Base-by-base conservation (phyloP, 2,329 filamentous ascomycete species). In the Colletotrichum abscissum region DNA sequence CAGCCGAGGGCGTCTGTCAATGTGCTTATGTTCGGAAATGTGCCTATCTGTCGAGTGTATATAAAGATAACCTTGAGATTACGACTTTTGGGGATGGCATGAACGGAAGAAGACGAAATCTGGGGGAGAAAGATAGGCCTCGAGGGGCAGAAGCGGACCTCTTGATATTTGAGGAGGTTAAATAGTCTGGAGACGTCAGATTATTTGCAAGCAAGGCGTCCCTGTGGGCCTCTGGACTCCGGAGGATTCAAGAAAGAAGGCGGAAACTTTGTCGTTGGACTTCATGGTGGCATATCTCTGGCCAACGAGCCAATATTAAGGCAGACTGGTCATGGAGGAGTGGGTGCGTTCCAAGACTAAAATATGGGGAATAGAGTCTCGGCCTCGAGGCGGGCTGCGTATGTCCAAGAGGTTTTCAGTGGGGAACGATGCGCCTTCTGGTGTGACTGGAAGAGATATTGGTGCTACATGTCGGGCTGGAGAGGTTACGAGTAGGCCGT, bases 261-360 rank as follows among this genome's bases (percentile, higher is more conserved):
- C 46, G 22, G 22, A 14, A n/a, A 9, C 16, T 57, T 54, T 62
- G 11, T 28, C 19, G 2, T n/a, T 26, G 11, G 7, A 57, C 19
- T 28, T 33, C 55, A 59, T 60, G 62, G 35, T 57, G 33, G 56
- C 24, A 66, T 22, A 73, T 35, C 38, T 60, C 9, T 49, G 19
- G 16, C 42, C 49, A 38, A n/a, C 28, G 56, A 26, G 49, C 67
- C 60, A 73, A 73, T 73, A 35, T 30, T 24, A 19, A 11, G n/a
- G 38, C 62, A 57, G 7, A n/a, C 56, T 49, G 22, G 5, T 30
- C 16, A 65, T 65, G 71, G 62, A 71, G 28, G 71, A 73, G 71
- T 73, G 71, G 71, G 71, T 38, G 70, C 62, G 49, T 71, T 38
- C 71, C 71, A 62, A 70, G 71, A 57, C 67, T 16, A 19, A 8